These are phyloP conservation scores for Solanum clarkiae DNA, from an alignment of 257 asterid genomes.

Conservation along the genomic window DNA sequence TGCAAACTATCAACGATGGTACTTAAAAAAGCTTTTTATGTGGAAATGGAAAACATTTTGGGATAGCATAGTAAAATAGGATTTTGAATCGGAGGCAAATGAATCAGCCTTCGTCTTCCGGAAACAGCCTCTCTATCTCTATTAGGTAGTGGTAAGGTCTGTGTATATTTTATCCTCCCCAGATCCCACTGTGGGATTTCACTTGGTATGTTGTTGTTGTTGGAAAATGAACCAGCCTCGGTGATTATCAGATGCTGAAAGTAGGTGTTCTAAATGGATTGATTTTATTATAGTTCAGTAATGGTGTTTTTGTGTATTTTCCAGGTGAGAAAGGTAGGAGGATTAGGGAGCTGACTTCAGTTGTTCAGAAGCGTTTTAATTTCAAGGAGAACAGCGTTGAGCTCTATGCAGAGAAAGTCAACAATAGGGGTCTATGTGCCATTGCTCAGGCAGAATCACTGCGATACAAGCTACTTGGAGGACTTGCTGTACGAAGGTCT, in stretches of 20 bases:
- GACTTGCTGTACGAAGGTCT: conserved; percentile 65
- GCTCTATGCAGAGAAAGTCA: conserved; percentile 66
- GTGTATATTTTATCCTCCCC: too few species aligned
- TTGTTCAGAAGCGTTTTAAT: conserved; percentile 62
- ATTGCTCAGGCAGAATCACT: conserved; percentile 69
- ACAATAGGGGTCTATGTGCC: conserved; percentile 63
- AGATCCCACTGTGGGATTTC: too few species aligned
- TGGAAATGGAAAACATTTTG: not conserved
- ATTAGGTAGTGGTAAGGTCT: too few species aligned
- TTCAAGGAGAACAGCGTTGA: conserved; percentile 58
- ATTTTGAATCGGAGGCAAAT: not conserved
- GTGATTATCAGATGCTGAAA: not conserved
- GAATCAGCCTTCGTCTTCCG: not conserved
- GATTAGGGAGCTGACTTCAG: conserved; percentile 55
- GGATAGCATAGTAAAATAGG: not conserved
- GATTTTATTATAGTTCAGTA: not conserved
- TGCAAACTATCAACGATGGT: not conserved
- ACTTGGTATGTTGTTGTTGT: too few species aligned
- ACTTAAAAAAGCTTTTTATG: not conserved
- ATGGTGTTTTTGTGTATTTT: not conserved
- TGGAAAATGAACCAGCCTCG: not conserved
- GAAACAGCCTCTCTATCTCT: too few species aligned
- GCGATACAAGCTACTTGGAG: conserved; percentile 68
- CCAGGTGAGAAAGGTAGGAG: conserved; percentile 70
- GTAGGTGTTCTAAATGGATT: not conserved